Base-by-base conservation (phyloP, 2,329 filamentous ascomycete genomes). In the Epichloe sp. region DNA sequence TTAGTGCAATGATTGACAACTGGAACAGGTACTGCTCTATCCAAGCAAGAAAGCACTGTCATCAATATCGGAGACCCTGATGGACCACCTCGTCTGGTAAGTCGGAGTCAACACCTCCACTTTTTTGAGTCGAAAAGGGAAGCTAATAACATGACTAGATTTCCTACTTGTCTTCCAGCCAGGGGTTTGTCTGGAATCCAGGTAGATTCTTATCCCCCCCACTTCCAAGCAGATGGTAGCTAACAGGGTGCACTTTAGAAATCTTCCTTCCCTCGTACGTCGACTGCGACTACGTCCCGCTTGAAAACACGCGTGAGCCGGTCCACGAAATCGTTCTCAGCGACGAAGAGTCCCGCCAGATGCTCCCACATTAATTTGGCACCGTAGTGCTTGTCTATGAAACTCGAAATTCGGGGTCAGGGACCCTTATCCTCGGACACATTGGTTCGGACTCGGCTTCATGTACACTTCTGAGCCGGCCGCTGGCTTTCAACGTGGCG, bases 121-220 rank as follows among this genome's bases (percentile, higher is more conserved):
- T 17, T 37, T 8, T n/a, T 23, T n/a, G 15, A 34, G 36, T 36
- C 21, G 5, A 21, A 34, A 36, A 12, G 21, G 40, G 34, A 34
- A 50, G 42, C 21, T 50, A 14, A 44, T 21, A 3, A 15, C 37
- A 10, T n/a, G 10, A 3, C 14, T 58, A 88, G 85, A 88, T 90
- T 56, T 86, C 85, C 21, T 91, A 88, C 64, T 79, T 90, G 48
- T 83, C 86, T 54, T 84, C 83, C 5, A 85, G 82, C 61, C 86
- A 91, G 68, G 86, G 86, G 52, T 91, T 88, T 62, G 80, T 83
- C 54, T 91, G 86, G 86, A 90, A 90, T 66, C 85, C 86, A 65
- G 82, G 82, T 84, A 70, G 49, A 68, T 58, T 23, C 17, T 6
- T 31, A 17, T 19, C 12, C 21, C 6, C 34, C 23, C 15, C 17